Conservation (phyloP, 1,139 yeast genomes). For the Lodderomyces oxycetoniae region DNA sequence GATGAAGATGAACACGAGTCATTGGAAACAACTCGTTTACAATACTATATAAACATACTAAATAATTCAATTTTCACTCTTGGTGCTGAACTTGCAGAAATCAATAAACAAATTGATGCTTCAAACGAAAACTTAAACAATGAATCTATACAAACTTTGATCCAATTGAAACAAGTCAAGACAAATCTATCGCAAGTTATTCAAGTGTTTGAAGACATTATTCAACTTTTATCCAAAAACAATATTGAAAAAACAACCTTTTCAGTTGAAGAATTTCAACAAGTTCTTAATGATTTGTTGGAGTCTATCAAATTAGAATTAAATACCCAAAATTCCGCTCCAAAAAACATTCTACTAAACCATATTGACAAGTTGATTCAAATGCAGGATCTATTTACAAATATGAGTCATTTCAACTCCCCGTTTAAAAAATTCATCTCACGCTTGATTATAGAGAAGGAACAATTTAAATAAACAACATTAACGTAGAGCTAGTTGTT, state of each 20-base stretch:
- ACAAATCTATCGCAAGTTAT: conserved; percentile 42
- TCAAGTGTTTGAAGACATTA: conserved; percentile 39
- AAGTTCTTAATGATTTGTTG: conserved; percentile 36
- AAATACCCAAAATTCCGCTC: conserved; percentile 10
- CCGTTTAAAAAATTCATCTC: conserved; percentile 36
- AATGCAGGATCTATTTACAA: conserved; percentile 49
- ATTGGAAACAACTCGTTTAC: conserved; percentile 41
- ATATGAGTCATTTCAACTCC: conserved; percentile 44
- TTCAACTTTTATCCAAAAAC: conserved; percentile 13
- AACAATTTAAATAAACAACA: too few species aligned
- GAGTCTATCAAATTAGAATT: conserved; percentile 23
- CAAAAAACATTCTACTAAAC: conserved; percentile 22
- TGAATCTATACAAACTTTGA: conserved; percentile 35
- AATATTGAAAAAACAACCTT: conserved; percentile 5
- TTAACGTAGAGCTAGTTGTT: too few species aligned
- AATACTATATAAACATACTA: conserved; percentile 58
- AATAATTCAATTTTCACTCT: conserved; percentile 54
- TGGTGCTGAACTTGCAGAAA: conserved; percentile 41
- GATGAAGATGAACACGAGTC: conserved; percentile 4
- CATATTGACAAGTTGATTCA: conserved; percentile 42
- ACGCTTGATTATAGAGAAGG: conserved; percentile 10
- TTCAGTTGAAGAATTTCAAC: conserved; percentile 28
- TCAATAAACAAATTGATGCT: conserved; percentile 21
- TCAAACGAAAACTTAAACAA: conserved; percentile 12
- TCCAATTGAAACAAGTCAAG: conserved; percentile 41